Base-by-base conservation (phyloP, 1,139 yeast species). In the Geotrichum phurueaensis region DNA sequence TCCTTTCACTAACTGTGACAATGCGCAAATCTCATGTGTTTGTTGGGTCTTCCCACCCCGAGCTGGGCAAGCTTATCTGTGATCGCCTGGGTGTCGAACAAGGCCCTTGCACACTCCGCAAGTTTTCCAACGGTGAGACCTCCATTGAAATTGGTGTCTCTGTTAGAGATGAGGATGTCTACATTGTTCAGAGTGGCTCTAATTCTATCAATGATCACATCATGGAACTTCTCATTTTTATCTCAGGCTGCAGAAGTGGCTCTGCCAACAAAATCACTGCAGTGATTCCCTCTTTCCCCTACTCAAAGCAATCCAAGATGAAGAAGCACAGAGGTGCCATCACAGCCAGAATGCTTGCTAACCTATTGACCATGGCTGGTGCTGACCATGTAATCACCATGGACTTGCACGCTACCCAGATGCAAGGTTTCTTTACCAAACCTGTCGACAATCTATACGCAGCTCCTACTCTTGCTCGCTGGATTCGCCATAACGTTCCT, bases 311-410 rank as follows among this genome's bases (percentile, higher is more conserved):
- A 75, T 85, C 94, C 65, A 94, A 94, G 78, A 95, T 94, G 99
- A 94, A 92, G 78, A 94, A 90, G 75, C 98, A 94, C 72, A 83
- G 99, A 76, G 99, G 99, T 61, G 98, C 99, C 45, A 95, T 95
- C 69, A 92, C 99, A 3, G 99, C 99, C n/a, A 83, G 98, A 73
- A 92, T 95, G 99, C 81, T 95, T 73, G 98, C 99, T 62, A 94
- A 94, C 69, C 78, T 95, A 70, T 79, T 95, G 67, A 86, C 92
- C 60, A 94, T 94, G 96, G 98, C 99, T 1, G 99, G 99, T 65
- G 99, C 98, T 25, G 99, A 95, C 76, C 99, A 94, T 77, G 96
- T 94, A 65, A 95, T 94, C 51, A 89, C 97, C 6, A 92, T 94
- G 98, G 99, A 94, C 73, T 79, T 94, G 68, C 99, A 95, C 73